Conservation (phyloP, 805 yeast species). For the Naumovozyma castellii region DNA sequence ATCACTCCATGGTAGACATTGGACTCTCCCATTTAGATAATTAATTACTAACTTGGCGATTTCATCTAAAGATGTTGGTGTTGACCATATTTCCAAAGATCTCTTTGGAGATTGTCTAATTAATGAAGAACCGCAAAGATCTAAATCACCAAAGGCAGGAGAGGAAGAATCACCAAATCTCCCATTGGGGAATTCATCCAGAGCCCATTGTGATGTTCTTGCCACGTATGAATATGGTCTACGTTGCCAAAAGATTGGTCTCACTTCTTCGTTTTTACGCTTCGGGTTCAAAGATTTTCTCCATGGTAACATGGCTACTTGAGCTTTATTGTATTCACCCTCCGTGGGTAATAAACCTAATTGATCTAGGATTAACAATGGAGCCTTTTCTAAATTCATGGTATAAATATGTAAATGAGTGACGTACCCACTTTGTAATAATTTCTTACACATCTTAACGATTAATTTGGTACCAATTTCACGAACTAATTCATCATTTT, state of each 20-base stretch:
- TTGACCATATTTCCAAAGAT: slow-evolving; percentile 83
- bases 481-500: slow-evolving; percentile 83
- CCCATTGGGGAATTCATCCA: slow-evolving; percentile 97
- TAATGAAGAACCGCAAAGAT: slow-evolving; percentile 66
- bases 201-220: slow-evolving; percentile 72
- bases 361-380: slow-evolving; percentile 76
- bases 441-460: slow-evolving; percentile 68
- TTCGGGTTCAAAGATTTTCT: slow-evolving; percentile 77
- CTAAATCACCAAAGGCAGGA: slow-evolving; percentile 92
- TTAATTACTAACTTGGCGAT: slow-evolving; percentile 52
- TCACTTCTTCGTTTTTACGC: slow-evolving; percentile 69
- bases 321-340: slow-evolving; percentile 27
- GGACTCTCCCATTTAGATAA: slow-evolving; percentile 64
- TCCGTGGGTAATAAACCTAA: slow-evolving; percentile 43
- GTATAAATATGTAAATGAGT: slow-evolving; percentile 92
- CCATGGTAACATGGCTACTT: slow-evolving; percentile 57
- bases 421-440: slow-evolving; percentile 61
- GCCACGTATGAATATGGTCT: slow-evolving; percentile 83
- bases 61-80: slow-evolving; percentile 53
- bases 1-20: slow-evolving; percentile 90
- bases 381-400: slow-evolving; percentile 90
- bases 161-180: slow-evolving; percentile 98
- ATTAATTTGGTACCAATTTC: slow-evolving; percentile 75
- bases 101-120: slow-evolving; percentile 75
- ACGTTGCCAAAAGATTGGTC: slow-evolving; percentile 95